Percentiles rank a stretch among this genome's conserved stretches.
These are phyloP conservation scores for Candida coleopterorum DNA, from an alignment of 805 yeast genomes.

Conservation along the genomic window DNA sequence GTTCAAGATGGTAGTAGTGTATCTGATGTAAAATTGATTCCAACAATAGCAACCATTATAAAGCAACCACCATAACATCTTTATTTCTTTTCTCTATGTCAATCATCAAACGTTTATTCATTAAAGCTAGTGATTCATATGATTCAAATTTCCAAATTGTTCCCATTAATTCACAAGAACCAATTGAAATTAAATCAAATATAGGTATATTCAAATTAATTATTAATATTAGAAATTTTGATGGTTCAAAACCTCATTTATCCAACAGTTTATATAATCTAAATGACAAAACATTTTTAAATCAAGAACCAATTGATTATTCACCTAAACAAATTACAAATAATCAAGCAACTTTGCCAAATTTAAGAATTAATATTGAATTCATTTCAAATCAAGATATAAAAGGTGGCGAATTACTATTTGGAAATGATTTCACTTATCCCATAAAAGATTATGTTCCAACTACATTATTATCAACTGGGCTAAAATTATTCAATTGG, in stretches of 20 bases:
- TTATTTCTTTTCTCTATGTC: no score
- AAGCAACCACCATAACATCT: no score
- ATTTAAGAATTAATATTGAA: conserved; percentile 29
- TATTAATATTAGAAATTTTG: conserved; percentile 44
- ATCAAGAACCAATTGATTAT: conserved; percentile 13
- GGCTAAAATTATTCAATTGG: conserved; percentile 52
- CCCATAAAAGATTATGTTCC: conserved; percentile 59
- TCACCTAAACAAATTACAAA: conserved; percentile 6
- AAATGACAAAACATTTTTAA: conserved; percentile 23
- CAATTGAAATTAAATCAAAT: conserved; percentile 32
- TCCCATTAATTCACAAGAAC: conserved; percentile 40
- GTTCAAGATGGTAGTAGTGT: no score
- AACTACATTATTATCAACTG: conserved; percentile 40
- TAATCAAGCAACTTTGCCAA: conserved; percentile 18
- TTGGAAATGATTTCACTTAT: conserved; percentile 64
- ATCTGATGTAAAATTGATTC: no score
- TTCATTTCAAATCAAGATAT: conserved; percentile 41
- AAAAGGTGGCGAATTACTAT: conserved; percentile 51
- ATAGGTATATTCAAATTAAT: conserved; percentile 34
- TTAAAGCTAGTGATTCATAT: conserved; percentile 26
- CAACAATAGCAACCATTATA: no score
- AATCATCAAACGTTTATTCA: conserved; percentile 27
- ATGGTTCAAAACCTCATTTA: conserved; percentile 37
- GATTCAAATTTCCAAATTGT: conserved; percentile 24
- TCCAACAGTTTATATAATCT: conserved; percentile 28